These are phyloP conservation scores for Talaromyces islandicus DNA, from an alignment of 2,329 filamentous ascomycete species.

Conservation along the genomic window DNA sequence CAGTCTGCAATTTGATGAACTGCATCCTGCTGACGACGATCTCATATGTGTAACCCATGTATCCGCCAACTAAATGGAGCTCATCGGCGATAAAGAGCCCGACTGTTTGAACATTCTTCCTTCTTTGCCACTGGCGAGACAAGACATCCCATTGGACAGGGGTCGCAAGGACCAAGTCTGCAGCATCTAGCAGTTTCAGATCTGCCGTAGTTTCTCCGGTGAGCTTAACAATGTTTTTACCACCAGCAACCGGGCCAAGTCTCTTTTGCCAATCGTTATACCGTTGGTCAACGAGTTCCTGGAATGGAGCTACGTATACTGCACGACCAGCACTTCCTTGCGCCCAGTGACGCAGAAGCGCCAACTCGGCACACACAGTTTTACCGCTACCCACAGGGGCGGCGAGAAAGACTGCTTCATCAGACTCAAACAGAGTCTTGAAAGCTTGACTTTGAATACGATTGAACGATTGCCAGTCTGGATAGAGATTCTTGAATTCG, in stretches of 20 bases:
- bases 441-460: slow-evolving; percentile 97
- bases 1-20: slow-evolving; percentile 83
- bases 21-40: slow-evolving; percentile 97
- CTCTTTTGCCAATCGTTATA: slow-evolving; percentile 80
- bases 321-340: slow-evolving; percentile 66
- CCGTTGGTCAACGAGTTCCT: slow-evolving; percentile 80
- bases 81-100: slow-evolving; percentile 93
- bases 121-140: slow-evolving; percentile 90
- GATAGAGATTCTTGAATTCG: slow-evolving; percentile 76
- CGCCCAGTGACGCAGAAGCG: slow-evolving; percentile 81
- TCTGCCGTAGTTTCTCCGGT: slow-evolving; percentile 90
- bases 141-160: slow-evolving; percentile 93
- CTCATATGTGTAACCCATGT: slow-evolving; percentile 85
- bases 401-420: slow-evolving; percentile 90
- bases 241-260: slow-evolving; percentile 65
- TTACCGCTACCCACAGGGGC: slow-evolving; percentile 94
- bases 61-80: slow-evolving; percentile 84
- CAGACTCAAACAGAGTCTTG: slow-evolving; percentile 82
- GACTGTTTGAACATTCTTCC: slow-evolving; percentile 89
- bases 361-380: slow-evolving; percentile 93
- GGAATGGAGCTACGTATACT: slow-evolving; percentile 91
- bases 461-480: slow-evolving; percentile 84
- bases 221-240: slow-evolving; percentile 86
- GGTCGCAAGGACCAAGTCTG: slow-evolving; percentile 86
- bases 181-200: slow-evolving; percentile 77